Base-by-base conservation (phyloP, 352 stramenopile species). In the Phytopythium kandeliae region DNA sequence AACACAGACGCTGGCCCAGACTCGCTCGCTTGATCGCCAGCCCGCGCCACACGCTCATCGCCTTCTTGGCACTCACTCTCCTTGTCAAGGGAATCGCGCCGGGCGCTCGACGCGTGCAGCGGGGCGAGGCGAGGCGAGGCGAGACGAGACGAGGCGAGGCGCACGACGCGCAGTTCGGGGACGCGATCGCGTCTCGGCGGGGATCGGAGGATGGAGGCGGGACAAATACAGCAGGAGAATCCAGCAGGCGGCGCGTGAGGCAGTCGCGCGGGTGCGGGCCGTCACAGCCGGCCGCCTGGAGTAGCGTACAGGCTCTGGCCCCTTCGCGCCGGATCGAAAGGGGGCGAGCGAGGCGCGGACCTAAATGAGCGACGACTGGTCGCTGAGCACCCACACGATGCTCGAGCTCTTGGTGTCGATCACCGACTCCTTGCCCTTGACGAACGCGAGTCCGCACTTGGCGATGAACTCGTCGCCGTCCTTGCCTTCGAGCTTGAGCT, bases 351-450 rank as follows among this genome's bases (percentile, higher is more conserved):
- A 46, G 24, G 19, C 31, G 40, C 31, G 52, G 40, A 46, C 51
- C 63, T 92, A 92, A 64, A 92, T 92, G 63, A 92, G 82, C 28
- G 82, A 92, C 5, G 82, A 90, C 43, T 86, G 70, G 58, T 82
- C 74, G 50, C 79, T 81, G 48, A 94, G 70, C 45, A 79, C 76
- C 75, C 79, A 91, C 8, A 92, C 84, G 50, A 95, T 89, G 41
- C 91, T 77, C 25, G 84, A 92, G 40, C 58, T 72, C 57, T 92
- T 95, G 28, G 75, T 90, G 53, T 95, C 81, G 26, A 92, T 74
- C 26, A 82, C 65, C 6, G 58, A 64, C 43, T 78, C 83, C 54
- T 79, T 76, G 38, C 71, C 74, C 41, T 75, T 76, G 19, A 92
- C 60, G 26, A 88, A 85, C 36, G 65, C 65, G 38, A 95, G 55